Conservation (phyloP, 2,329 filamentous ascomycete species). For the Exophiala xenobiotica region DNA sequence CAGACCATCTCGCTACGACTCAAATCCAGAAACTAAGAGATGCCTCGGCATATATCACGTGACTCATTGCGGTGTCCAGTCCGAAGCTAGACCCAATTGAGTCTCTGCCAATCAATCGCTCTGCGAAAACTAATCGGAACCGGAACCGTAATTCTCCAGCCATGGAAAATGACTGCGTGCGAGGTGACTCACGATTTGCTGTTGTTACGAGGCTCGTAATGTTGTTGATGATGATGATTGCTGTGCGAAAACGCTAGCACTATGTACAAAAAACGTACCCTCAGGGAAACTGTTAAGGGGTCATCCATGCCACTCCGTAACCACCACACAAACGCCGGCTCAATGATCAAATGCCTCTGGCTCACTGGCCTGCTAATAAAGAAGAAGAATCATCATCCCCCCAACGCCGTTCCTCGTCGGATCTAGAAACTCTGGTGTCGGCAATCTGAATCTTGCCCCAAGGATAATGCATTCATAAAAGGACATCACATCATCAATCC, state of each 20-base stretch:
- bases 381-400: background rate
- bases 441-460: background rate
- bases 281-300: background rate
- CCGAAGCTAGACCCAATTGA: background rate
- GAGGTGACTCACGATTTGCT: background rate
- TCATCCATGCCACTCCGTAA: background rate
- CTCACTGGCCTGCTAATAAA: background rate
- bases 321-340: background rate
- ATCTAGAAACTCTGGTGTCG: background rate
- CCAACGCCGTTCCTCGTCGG: background rate
- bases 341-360: background rate
- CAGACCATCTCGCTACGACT: background rate
- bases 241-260: background rate
- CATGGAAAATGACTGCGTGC: background rate
- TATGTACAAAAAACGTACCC: background rate
- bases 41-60: conserved; percentile 9
- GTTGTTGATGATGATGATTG: background rate
- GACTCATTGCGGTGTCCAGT: background rate
- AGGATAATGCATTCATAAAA: background rate
- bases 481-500: background rate
- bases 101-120: background rate
- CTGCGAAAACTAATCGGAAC: conserved; percentile 7
- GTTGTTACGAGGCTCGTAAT: background rate
- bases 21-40: background rate
- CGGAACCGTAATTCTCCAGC: background rate